Percentiles rank a stretch among this genome's conserved stretches.
Conservation (phyloP, 139 green algal species). For the Deuterostichococcus epilithicus region DNA sequence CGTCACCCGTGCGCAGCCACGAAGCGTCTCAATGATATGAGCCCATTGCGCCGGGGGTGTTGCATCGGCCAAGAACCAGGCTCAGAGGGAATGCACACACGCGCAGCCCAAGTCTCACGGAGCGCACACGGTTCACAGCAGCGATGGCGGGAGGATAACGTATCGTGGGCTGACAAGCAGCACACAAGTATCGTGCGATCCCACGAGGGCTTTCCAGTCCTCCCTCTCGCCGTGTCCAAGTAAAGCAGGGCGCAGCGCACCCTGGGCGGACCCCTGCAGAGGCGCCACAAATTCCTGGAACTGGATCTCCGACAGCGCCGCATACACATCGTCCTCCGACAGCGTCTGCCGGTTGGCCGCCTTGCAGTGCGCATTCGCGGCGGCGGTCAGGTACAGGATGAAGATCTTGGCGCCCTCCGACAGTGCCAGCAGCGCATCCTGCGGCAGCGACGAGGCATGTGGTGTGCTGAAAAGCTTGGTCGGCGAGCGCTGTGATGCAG, state of each 20-base stretch:
- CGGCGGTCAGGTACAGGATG: constrained; percentile 79
- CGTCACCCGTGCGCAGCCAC: no score
- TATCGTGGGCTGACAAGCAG: no score
- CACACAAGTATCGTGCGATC: background rate
- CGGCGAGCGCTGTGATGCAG: background rate
- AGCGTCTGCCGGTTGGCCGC: constrained; percentile 80
- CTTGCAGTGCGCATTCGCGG: constrained; percentile 80
- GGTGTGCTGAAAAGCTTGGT: background rate
- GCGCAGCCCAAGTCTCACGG: no score
- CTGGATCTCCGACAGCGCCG: constrained; percentile 72
- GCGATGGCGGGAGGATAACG: no score
- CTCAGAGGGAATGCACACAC: no score
- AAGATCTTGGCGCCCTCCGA: constrained; percentile 81
- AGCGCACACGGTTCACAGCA: no score
- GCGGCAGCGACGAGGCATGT: constrained; percentile 13
- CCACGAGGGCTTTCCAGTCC: background rate
- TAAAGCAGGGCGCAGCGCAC: constrained; percentile 28
- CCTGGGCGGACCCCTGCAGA: constrained; percentile 61
- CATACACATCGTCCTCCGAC: constrained; percentile 73
- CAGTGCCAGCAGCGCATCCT: constrained; percentile 77
- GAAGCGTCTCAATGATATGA: no score
- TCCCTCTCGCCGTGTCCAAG: no score
- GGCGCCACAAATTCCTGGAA: constrained; percentile 70
- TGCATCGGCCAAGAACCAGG: no score
- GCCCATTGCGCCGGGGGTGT: no score